These are phyloP conservation scores for Globomyces pollinis-pini DNA, from an alignment of 192 early-diverging fungal genomes.

Conservation along the genomic window DNA sequence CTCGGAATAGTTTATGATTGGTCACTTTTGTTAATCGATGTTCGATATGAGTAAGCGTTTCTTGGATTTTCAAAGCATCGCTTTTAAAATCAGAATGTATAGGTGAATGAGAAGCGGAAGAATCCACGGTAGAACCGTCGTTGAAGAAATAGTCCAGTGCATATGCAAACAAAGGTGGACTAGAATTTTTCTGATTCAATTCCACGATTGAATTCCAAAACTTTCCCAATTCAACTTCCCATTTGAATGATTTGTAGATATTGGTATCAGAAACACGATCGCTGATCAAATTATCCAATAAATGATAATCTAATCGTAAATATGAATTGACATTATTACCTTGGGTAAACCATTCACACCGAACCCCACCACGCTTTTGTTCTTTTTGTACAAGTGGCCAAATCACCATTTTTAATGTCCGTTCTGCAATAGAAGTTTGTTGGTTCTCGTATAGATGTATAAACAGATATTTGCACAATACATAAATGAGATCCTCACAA, in stretches of 20 bases:
- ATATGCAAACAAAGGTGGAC: conserved; percentile 26
- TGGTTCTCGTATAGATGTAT: conserved; percentile 15
- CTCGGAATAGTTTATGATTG: background rate
- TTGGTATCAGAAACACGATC: conserved; percentile 5
- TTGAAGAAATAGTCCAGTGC: conserved; percentile 23
- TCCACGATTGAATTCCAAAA: conserved; percentile 27
- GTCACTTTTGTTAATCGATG: background rate
- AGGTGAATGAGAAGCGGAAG: too few species aligned
- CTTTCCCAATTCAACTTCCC: conserved; percentile 23
- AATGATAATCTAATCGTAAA: conserved; percentile 7
- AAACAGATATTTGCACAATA: conserved; percentile 35
- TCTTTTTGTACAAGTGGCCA: conserved; percentile 25
- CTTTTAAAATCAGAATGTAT: too few species aligned
- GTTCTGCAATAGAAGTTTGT: conserved; percentile 11
- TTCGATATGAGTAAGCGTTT: background rate
- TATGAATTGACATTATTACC: too few species aligned
- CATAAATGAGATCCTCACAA: conserved; percentile 39
- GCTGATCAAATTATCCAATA: conserved; percentile 7
- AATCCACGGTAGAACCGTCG: background rate
- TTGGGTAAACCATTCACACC: conserved; percentile 16
- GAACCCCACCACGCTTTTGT: conserved; percentile 26
- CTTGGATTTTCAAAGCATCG: background rate
- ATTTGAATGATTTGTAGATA: conserved; percentile 22
- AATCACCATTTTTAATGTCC: conserved; percentile 21
- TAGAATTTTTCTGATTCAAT: background rate